These are phyloP conservation scores for Avicennia marina DNA, from an alignment of 257 asterid genomes.

Conservation along the genomic window DNA sequence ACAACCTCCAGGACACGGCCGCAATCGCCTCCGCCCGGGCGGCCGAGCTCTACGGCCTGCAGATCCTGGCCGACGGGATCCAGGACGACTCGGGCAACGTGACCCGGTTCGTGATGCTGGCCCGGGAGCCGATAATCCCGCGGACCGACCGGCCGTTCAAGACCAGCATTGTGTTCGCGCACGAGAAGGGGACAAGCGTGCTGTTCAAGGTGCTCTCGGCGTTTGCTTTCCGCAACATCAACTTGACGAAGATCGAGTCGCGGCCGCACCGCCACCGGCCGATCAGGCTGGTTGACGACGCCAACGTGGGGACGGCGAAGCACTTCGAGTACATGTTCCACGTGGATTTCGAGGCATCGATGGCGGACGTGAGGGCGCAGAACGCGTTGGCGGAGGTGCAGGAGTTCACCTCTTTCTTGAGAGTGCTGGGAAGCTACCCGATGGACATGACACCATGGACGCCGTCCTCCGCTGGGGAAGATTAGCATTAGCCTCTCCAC, in stretches of 20 bases:
- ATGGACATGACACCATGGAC: constrained; percentile 99
- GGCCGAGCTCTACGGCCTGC: constrained; percentile 77
- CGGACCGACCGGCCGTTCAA: constrained; percentile 92
- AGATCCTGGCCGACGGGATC: constrained; percentile 73
- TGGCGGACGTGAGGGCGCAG: constrained; percentile 97
- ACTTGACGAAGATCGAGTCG: constrained; percentile 84
- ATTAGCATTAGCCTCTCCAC: constrained; percentile 13
- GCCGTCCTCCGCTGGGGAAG: constrained; percentile 34
- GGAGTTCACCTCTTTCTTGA: constrained; percentile 83
- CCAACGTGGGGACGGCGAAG: constrained; percentile 87
- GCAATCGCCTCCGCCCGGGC: constrained; percentile 94
- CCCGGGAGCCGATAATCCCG: constrained; percentile 90
- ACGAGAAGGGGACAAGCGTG: constrained; percentile 90
- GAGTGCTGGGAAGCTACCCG: constrained; percentile 95
- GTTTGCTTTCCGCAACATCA: constrained; percentile 87
- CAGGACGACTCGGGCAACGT: constrained; percentile 92
- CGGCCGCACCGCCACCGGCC: constrained; percentile 87
- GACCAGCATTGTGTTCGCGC: constrained; percentile 94
- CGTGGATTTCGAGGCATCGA: constrained; percentile 90
- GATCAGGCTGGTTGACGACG: constrained; percentile 78
- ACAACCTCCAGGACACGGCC: constrained; percentile 81
- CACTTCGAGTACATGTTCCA: constrained; percentile 97
- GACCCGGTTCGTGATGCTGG: constrained; percentile 89
- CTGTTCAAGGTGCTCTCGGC: constrained; percentile 90
- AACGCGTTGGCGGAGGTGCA: constrained; percentile 93